Evolutionary conservation across 2,329 filamentous ascomycete genomes (phyloP).

Genomic region (Arthroderma sp.): DNA sequence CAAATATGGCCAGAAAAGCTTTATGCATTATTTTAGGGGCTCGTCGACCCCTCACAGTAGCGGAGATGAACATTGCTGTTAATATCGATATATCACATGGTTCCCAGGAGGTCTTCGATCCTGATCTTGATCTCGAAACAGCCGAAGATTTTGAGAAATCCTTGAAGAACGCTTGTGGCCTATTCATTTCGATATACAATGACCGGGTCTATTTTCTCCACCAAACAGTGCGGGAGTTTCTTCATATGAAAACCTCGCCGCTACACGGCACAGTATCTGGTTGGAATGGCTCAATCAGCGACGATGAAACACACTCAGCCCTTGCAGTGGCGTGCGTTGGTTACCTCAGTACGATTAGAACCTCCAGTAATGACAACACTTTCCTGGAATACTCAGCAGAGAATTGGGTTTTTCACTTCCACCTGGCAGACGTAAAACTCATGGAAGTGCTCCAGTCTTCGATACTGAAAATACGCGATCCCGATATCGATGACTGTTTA

Average conservation of each 20-base stretch:
- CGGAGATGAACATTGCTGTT: constrained; percentile 1
- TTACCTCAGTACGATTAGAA: neutral
- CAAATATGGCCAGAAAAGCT: constrained; percentile 17
- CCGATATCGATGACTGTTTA: neutral
- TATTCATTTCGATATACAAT: constrained; percentile 25
- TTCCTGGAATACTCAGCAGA: neutral
- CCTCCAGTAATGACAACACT: neutral
- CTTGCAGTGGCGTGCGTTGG: neutral
- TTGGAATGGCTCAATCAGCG: neutral
- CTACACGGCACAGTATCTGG: neutral
- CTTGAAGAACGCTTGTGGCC: constrained; percentile 22
- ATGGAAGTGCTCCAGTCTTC: neutral
- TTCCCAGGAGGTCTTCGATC: constrained; percentile 19
- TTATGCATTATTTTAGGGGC: constrained; percentile 26
- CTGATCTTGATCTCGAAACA: constrained; percentile 8
- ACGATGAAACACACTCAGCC: neutral
- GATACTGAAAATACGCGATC: neutral
- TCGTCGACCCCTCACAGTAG: constrained; percentile 17
- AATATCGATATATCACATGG: neutral
- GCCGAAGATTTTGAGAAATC: constrained; percentile 8
- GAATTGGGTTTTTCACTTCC: neutral
- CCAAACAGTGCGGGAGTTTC: constrained; percentile 30
- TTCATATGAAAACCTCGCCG: too few relatives aligned
- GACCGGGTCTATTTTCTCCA: constrained; percentile 26
- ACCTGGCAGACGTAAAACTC: neutral